Evolutionary conservation across 352 stramenopile genomes (phyloP), one percentile per base, ranked within the genome.

Genomic region (Pythium phragmiticola): DNA sequence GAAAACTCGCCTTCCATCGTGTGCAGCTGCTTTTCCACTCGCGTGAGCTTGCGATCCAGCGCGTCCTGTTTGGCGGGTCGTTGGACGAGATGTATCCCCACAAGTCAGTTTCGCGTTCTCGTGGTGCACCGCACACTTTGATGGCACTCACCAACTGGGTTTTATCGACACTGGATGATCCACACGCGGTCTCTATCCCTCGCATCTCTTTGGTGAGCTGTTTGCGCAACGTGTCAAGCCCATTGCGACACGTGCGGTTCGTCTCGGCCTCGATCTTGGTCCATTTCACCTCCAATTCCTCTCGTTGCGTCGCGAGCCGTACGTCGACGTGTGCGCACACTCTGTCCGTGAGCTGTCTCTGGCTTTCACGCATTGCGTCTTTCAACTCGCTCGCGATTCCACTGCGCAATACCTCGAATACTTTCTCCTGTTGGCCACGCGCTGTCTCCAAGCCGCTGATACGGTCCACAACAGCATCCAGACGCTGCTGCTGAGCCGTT

Each of bases 401-500:
- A 11, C 21, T 17, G 26, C 42, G 48, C 4, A 57, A 36, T 16
- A 1, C 5, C 42, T 53, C 33, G 26, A 49, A 36, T 33, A 14
- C 23, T n/a, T 51, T 17, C 28, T 60, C 50, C 8, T 60, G 43
- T 23, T 59, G 39, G 3, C 57, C 33, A 13, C 1, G 33, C 12
- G 41, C 3, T n/a, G 43, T 30, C 33, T 62, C 60, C 4, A 75
- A 57, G 34, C 28, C 34, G 34, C 68, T 54, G 12, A 81, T 48
- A 41, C 53, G 57, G 46, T 37, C 46, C 8, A 33, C 26, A 17
- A 73, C 17, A 9, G 39, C 30, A 17, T 71, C 56, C 34, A 84
- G 26, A 21, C 64, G 55, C 52, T 63, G 62, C 14, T 56, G 55
- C 61, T 91, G 84, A 26, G 62, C 60, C 13, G 41, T 60, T 16